Evolutionary conservation across 163 green algal species (phyloP).

Genomic region (Smithsoniella earleae): DNA sequence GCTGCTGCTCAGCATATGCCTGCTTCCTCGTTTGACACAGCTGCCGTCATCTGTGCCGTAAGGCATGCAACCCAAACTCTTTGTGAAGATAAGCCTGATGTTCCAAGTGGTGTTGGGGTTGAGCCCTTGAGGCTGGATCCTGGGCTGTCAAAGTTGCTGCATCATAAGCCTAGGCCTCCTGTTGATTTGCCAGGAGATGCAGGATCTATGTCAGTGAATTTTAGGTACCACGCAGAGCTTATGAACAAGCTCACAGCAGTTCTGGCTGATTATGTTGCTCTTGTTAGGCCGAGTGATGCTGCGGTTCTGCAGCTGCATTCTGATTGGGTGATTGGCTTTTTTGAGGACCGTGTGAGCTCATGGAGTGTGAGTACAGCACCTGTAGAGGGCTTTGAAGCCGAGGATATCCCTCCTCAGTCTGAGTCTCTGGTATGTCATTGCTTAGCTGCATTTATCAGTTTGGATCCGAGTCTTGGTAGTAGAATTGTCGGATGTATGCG

Average conservation of each 20-base stretch:
- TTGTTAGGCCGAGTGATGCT: background rate
- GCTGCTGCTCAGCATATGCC: too few relatives aligned
- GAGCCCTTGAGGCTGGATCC: too few relatives aligned
- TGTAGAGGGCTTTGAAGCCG: background rate
- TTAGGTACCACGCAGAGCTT: constrained; percentile 20
- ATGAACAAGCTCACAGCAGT: background rate
- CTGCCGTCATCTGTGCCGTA: too few relatives aligned
- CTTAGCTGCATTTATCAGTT: background rate
- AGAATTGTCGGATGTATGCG: too few relatives aligned
- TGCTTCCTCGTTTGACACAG: too few relatives aligned
- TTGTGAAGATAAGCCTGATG: too few relatives aligned
- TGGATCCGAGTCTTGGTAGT: background rate
- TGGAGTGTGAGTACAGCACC: background rate
- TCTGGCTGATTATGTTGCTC: background rate
- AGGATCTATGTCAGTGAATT: too few relatives aligned
- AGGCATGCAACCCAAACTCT: too few relatives aligned
- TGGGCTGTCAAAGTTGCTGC: too few relatives aligned
- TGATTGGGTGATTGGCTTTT: constrained; percentile 4
- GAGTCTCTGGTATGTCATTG: background rate
- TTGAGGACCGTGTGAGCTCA: background rate
- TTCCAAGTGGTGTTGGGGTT: too few relatives aligned
- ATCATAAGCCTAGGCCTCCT: too few relatives aligned
- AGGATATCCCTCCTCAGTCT: background rate
- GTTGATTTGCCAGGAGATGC: too few relatives aligned
- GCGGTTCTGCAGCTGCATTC: background rate